These are phyloP conservation scores for Tillandsia leiboldiana DNA, from an alignment of 176 grass and related monocot genomes.

Conservation along the genomic window DNA sequence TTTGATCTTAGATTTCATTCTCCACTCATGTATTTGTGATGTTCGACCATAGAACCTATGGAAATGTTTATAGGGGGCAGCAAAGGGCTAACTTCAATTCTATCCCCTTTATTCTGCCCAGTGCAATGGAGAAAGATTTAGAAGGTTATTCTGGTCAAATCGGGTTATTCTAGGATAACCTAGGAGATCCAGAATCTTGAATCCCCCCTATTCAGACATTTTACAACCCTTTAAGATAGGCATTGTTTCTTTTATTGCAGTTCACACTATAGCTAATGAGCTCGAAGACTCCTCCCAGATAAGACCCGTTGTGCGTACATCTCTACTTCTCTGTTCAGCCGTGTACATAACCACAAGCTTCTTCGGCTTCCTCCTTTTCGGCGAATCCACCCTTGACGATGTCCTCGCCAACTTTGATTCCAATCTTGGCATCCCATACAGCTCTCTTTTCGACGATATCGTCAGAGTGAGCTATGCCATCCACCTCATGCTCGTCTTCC, in stretches of 20 bases:
- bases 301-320: conserved; percentile 65
- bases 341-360: conserved; percentile 86
- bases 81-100: no score
- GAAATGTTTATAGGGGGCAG: no score
- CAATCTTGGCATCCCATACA: conserved; percentile 83
- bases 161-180: neutral
- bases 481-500: conserved; percentile 97
- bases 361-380: conserved; percentile 86
- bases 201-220: neutral
- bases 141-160: neutral
- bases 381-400: conserved; percentile 66
- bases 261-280: conserved; percentile 83
- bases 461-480: conserved; percentile 84
- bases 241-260: conserved; percentile 32
- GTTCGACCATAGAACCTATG: no score
- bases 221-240: neutral
- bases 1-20: no score
- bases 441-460: conserved; percentile 56
- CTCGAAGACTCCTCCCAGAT: conserved; percentile 74
- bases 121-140: no score
- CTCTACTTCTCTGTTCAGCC: conserved; percentile 53
- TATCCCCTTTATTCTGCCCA: no score
- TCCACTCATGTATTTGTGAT: no score
- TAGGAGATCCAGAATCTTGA: no score
- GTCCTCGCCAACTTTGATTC: conserved; percentile 92